Base-by-base conservation (phyloP, 768 basidiomycete genomes). In the Kwoniella shandongensis region DNA sequence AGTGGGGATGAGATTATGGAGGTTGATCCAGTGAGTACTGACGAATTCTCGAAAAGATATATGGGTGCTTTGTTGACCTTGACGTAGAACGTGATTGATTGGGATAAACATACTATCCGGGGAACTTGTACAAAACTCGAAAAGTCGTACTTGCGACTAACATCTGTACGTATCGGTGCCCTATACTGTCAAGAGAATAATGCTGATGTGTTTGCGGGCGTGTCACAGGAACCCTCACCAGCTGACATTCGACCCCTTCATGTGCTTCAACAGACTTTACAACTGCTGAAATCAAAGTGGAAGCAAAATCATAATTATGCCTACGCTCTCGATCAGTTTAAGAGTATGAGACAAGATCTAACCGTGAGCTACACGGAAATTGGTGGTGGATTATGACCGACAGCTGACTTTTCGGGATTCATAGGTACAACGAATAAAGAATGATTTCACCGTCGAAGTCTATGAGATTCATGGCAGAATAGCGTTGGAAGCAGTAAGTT, bases 401-500 rank as follows among this genome's bases (percentile, higher is more conserved):
- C 32, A 32, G 32, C 32, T 32, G 32, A 32, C 32, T 13, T 6
- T 13, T 32, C 26, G 29, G 26, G 51, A 11, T 27, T 6, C 5
- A 2, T 65, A 98, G 94, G 94, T 99, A 22, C 96, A 99, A 79
- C 87, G 96, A 29, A 96, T 99, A 66, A 97, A 96, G 80, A 98
- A 96, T 66, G 90, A 94, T 53, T 96, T 99, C 70, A 97, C 96
- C 6, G 91, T 94, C 25, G 83, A 87, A 76, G 96, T 96, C 11
- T 99, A 99, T 73, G 96, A 99, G 75, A 96, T 94, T 36, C 96
- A 99, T 78, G 96, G 91, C 23, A 86, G 96, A 30, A 94, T 98
- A 81, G 96, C 96, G 41, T 80, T 99, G 38, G 90, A 93, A 82
- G 86, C 85, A 68, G 91, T 91, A 77, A 56, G 85, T 78, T 42